These are phyloP conservation scores for Aspergillus sclerotialis DNA, from an alignment of 2,329 filamentous ascomycete genomes.

Conservation along the genomic window DNA sequence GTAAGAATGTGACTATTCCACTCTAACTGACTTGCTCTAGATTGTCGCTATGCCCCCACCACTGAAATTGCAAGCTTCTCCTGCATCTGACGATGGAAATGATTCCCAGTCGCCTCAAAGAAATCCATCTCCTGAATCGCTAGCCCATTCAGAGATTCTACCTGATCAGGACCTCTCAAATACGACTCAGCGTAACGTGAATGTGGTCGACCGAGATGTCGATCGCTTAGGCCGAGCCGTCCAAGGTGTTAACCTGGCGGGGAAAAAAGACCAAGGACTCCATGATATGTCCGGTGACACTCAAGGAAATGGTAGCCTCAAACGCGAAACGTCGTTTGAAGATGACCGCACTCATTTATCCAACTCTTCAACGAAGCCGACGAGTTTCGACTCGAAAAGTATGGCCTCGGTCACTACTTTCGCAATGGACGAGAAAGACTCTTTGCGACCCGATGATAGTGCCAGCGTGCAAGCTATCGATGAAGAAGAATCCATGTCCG, in stretches of 20 bases:
- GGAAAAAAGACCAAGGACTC: conserved; percentile 18
- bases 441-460: conserved; percentile 87
- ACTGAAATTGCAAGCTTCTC: conserved; percentile 17
- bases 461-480: conserved; percentile 86
- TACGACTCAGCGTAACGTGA: conserved; percentile 11
- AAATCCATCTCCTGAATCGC: conserved; percentile 12
- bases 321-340: conserved; percentile 33
- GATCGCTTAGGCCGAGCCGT: conserved; percentile 27
- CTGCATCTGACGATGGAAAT: conserved; percentile 20
- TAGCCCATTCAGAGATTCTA: conserved; percentile 11
- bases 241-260: conserved; percentile 24
- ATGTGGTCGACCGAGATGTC: conserved; percentile 16
- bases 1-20: background rate
- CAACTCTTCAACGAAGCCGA: conserved; percentile 67
- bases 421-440: conserved; percentile 95
- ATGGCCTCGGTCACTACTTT: conserved; percentile 91
- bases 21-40: conserved; percentile 22
- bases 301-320: conserved; percentile 22
- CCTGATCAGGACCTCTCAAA: conserved; percentile 12
- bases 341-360: conserved; percentile 47
- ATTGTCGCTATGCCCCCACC: conserved; percentile 38
- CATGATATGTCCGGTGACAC: conserved; percentile 20
- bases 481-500: conserved; percentile 78
- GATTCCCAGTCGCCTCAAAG: conserved; percentile 13
- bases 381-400: conserved; percentile 88